These are phyloP conservation scores for Pichia kluyveri DNA, from an alignment of 805 yeast genomes.

Conservation along the genomic window DNA sequence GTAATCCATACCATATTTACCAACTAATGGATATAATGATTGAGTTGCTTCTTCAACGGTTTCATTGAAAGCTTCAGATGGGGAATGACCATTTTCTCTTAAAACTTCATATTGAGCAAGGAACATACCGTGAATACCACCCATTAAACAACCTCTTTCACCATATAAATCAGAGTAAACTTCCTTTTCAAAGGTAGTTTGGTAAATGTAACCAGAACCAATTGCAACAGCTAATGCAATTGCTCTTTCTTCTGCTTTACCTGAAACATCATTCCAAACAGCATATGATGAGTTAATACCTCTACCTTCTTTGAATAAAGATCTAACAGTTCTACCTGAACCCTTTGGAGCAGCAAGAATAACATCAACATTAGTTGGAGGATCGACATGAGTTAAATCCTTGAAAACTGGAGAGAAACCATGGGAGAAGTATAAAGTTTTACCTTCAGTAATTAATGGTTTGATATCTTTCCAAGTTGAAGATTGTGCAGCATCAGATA, in stretches of 20 bases:
- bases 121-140: constrained; percentile 99
- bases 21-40: constrained; percentile 96
- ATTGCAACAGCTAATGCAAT: constrained; percentile 97
- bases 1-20: constrained; percentile 99
- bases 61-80: constrained; percentile 99
- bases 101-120: constrained; percentile 99
- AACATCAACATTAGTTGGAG: constrained; percentile 92
- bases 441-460: constrained; percentile 92
- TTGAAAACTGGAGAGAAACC: constrained; percentile 99
- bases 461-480: constrained; percentile 88
- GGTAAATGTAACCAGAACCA: constrained; percentile 99
- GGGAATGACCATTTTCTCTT: constrained; percentile 99
- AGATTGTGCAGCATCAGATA: constrained; percentile 99
- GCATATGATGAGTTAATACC: constrained; percentile 99
- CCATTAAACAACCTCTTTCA: constrained; percentile 99
- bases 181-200: constrained; percentile 98
- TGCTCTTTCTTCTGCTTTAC: constrained; percentile 99
- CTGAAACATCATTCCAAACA: constrained; percentile 98
- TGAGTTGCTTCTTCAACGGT: constrained; percentile 99
- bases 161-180: constrained; percentile 99
- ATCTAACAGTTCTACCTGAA: constrained; percentile 99
- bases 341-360: constrained; percentile 99
- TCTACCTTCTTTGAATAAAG: constrained; percentile 99
- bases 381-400: constrained; percentile 91
- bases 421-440: constrained; percentile 98